Percentiles rank a stretch among this genome's conserved stretches.
These are phyloP conservation scores for Phytophthora lateralis DNA, from an alignment of 352 stramenopile genomes.

Conservation along the genomic window DNA sequence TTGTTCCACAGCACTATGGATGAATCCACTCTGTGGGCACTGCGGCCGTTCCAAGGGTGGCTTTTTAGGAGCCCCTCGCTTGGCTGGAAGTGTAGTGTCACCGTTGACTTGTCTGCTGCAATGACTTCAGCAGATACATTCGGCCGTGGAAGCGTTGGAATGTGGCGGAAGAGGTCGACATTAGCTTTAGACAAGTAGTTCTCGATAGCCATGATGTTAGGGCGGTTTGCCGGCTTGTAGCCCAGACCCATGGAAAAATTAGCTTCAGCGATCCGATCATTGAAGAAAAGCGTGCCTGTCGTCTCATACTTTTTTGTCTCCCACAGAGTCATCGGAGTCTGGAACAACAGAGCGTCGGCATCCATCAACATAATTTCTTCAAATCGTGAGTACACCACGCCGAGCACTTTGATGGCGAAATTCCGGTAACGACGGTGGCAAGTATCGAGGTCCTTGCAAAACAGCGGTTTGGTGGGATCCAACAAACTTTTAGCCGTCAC, in stretches of 20 bases:
- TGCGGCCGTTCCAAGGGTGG: constrained; percentile 41
- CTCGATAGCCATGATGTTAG: constrained; percentile 40
- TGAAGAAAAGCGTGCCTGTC: constrained; percentile 75
- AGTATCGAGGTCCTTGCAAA: constrained; percentile 48
- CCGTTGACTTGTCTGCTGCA: constrained; percentile 28
- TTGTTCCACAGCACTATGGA: constrained; percentile 59
- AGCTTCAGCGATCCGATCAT: constrained; percentile 54
- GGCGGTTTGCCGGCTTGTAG: constrained; percentile 27
- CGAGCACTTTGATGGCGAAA: constrained; percentile 73
- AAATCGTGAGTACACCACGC: constrained; percentile 68
- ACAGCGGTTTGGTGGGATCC: constrained; percentile 42
- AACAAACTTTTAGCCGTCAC: constrained; percentile 31
- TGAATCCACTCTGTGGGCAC: constrained; percentile 47
- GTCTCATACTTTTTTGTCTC: constrained; percentile 50
- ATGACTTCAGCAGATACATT: constrained; percentile 29
- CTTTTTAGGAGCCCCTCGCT: constrained; percentile 34
- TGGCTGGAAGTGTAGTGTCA: constrained; percentile 35
- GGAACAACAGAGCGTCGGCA: constrained; percentile 72
- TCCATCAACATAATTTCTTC: constrained; percentile 79
- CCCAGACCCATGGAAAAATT: constrained; percentile 34
- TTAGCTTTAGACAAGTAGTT: constrained; percentile 38
- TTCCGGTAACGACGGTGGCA: constrained; percentile 58
- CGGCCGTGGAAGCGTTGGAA: constrained; percentile 24
- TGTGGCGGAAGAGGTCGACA: constrained; percentile 26
- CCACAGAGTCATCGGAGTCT: constrained; percentile 61